Conservation (phyloP, 768 basidiomycete species). For the Lyophyllum shimeji region DNA sequence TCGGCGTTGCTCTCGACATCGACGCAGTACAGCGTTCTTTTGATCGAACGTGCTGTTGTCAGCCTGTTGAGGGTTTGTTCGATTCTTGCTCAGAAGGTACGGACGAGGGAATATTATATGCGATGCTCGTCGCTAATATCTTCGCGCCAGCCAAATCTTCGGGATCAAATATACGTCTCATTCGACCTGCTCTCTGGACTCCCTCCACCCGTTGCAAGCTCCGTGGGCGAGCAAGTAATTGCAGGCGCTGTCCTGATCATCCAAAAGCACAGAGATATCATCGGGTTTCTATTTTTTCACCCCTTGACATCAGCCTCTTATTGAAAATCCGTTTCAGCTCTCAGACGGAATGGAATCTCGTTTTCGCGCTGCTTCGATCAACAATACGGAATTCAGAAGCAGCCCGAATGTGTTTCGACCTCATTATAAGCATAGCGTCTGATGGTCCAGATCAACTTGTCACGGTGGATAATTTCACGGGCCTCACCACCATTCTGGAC, state of each 20-base stretch:
- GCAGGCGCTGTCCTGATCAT: conserved; percentile 80
- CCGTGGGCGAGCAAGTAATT: conserved; percentile 90
- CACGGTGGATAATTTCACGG: conserved; percentile 75
- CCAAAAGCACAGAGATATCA: conserved; percentile 71
- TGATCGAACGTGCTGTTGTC: conserved; percentile 93
- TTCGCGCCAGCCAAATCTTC: conserved; percentile 61
- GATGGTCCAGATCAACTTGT: conserved; percentile 64
- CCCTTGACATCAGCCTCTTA: conserved; percentile 1
- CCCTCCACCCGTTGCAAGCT: conserved; percentile 70
- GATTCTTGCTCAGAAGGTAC: conserved; percentile 81
- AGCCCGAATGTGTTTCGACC: conserved; percentile 78
- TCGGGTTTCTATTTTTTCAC: conserved; percentile 44
- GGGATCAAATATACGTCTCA: conserved; percentile 93
- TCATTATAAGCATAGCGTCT: conserved; percentile 64
- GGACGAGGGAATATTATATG: conserved; percentile 18
- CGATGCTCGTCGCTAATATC: conserved; percentile 7
- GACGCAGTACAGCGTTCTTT: conserved; percentile 80
- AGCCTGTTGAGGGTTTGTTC: conserved; percentile 82
- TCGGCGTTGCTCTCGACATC: conserved; percentile 77
- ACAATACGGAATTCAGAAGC: conserved; percentile 88
- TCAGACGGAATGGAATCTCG: conserved; percentile 93
- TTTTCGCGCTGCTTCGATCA: conserved; percentile 83
- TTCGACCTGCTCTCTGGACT: conserved; percentile 87
- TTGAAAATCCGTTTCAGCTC: conserved; percentile 47
- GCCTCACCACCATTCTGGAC: conserved; percentile 78